phyloP scores from a whole-genome alignment of 345 rosid species.

The Eucalyptus globulus region DNA sequence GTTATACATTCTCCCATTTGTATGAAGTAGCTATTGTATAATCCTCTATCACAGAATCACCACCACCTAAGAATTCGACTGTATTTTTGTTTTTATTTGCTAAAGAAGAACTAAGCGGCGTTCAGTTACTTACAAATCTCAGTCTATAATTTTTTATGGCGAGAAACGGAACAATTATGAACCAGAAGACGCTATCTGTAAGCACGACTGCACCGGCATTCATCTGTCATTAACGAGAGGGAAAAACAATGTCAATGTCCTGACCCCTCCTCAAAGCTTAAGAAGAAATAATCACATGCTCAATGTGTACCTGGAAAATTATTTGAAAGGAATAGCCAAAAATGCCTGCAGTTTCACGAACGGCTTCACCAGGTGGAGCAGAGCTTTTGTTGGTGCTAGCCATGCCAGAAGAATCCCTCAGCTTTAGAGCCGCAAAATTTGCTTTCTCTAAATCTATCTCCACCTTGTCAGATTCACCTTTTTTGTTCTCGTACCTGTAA shows the following conservation, averaged over 20 bases:
- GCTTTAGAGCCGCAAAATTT: background rate
- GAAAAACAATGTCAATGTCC: background rate
- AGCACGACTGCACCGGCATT: constrained; percentile 98
- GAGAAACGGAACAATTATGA: constrained; percentile 85
- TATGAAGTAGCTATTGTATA: background rate
- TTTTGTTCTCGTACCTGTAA: constrained; percentile 44
- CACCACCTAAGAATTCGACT: background rate
- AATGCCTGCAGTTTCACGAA: constrained; percentile 41
- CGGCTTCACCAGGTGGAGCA: background rate
- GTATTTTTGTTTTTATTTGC: background rate
- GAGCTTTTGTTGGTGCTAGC: constrained; percentile 17
- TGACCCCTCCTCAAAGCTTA: background rate
- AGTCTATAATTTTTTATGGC: constrained; percentile 59
- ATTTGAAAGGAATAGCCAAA: constrained; percentile 67
- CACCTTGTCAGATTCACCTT: constrained; percentile 42
- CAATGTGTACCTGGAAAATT: constrained; percentile 60
- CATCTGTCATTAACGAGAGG: constrained; percentile 34
- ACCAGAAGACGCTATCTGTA: constrained; percentile 93
- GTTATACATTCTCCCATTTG: background rate
- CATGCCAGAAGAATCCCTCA: background rate
- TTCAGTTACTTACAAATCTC: constrained; percentile 45
- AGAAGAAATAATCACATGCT: background rate
- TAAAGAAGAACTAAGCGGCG: background rate
- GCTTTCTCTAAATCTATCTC: constrained; percentile 77
- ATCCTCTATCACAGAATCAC: background rate